Percentiles rank a stretch among this genome's conserved stretches.
phyloP scores from a whole-genome alignment of 2,329 filamentous ascomycete species.

The Talaromyces sp. region DNA sequence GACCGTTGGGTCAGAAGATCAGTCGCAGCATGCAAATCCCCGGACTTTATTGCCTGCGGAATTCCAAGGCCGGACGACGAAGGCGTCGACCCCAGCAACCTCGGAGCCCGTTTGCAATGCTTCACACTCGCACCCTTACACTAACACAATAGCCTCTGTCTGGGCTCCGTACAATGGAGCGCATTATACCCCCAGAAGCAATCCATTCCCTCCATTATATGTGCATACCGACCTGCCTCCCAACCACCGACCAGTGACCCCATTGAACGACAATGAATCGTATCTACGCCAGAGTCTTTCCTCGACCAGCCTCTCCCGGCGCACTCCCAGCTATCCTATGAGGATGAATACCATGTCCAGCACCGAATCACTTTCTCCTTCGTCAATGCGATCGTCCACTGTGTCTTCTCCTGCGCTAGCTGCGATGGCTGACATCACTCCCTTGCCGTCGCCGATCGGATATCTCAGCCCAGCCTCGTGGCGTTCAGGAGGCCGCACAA shows the following conservation, averaged over 20 bases:
- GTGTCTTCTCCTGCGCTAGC: constrained; percentile 71
- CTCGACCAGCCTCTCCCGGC: constrained; percentile 41
- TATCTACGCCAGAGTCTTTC: constrained; percentile 41
- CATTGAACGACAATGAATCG: constrained; percentile 32
- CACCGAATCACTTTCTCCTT: constrained; percentile 52
- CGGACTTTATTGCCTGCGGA: constrained; percentile 9
- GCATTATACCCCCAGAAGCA: constrained; percentile 10
- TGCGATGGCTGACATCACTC: constrained; percentile 75
- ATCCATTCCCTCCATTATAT: constrained; percentile 30
- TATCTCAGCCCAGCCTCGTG: constrained; percentile 42
- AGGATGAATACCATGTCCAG: constrained; percentile 38
- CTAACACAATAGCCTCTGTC: neutral
- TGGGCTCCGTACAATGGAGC: constrained; percentile 12
- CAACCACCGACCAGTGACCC: constrained; percentile 25
- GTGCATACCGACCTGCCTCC: constrained; percentile 34
- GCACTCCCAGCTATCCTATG: constrained; percentile 44
- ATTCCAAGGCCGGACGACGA: constrained; percentile 10
- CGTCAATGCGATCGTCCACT: constrained; percentile 56
- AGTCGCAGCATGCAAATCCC: constrained; percentile 5
- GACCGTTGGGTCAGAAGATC: constrained; percentile 16
- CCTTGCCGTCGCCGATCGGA: constrained; percentile 69
- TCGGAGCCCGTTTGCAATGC: constrained; percentile 14
- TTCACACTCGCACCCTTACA: constrained; percentile 8
- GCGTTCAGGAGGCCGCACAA: constrained; percentile 57
- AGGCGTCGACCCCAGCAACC: constrained; percentile 13